These are phyloP conservation scores for Lactifluus echinatus DNA, from an alignment of 768 basidiomycete genomes.

Conservation along the genomic window DNA sequence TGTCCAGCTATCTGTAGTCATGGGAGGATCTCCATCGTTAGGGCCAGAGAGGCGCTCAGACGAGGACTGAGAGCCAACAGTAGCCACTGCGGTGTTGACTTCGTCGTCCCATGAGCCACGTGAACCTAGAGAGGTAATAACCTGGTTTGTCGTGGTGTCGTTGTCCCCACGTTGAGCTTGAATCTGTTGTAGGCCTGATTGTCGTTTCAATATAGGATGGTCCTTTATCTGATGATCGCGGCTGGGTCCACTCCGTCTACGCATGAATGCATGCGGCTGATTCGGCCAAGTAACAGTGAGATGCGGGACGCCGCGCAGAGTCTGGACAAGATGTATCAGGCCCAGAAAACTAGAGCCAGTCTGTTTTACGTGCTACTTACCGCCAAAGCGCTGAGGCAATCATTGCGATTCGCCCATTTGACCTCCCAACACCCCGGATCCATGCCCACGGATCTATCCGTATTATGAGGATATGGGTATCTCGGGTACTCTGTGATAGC, in stretches of 20 bases:
- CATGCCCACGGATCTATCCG: conserved; percentile 47
- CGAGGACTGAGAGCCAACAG: conserved; percentile 6
- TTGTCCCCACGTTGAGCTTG: neutral
- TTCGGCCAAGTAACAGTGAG: conserved; percentile 77
- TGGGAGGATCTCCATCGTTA: neutral
- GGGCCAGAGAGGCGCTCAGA: neutral
- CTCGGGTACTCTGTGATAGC: neutral
- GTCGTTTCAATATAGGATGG: neutral
- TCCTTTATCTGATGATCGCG: conserved; percentile 8
- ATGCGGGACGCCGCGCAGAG: conserved; percentile 60
- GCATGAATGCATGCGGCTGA: conserved; percentile 32
- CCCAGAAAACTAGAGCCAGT: neutral
- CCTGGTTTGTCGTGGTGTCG: neutral
- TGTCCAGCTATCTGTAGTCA: conserved; percentile 8
- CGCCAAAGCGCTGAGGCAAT: conserved; percentile 64
- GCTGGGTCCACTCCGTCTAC: conserved; percentile 2
- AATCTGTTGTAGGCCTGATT: neutral
- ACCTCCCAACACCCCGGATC: conserved; percentile 60
- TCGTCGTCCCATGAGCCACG: neutral
- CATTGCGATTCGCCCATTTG: conserved; percentile 71
- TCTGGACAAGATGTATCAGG: conserved; percentile 31
- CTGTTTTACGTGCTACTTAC: conserved; percentile 32
- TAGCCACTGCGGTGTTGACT: neutral
- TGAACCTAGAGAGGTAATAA: neutral
- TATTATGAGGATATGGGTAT: conserved; percentile 41